Evolutionary conservation across 78 protist species (phyloP).

Genomic region (Polysphondylium violaceum): DNA sequence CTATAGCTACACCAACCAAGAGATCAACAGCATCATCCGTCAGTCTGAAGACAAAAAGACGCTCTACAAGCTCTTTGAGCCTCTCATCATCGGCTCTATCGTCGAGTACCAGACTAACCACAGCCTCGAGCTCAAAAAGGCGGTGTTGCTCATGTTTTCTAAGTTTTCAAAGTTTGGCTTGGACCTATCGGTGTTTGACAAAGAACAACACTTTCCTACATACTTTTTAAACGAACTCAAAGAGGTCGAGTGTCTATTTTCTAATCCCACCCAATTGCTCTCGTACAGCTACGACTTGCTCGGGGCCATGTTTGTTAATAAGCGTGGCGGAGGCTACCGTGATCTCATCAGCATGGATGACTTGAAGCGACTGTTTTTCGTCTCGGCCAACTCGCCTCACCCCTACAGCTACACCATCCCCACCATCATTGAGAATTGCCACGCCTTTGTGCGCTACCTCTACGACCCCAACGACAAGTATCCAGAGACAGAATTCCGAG

Average conservation of each 20-base stretch:
- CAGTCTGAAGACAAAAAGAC: slow-evolving; percentile 24
- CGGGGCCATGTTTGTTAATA: slow-evolving; percentile 27
- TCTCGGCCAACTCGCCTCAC: background rate
- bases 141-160: slow-evolving; percentile 32
- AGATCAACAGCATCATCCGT: slow-evolving; percentile 36
- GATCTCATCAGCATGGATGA: slow-evolving; percentile 25
- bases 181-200: slow-evolving; percentile 50
- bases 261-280: slow-evolving; percentile 13
- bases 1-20: slow-evolving; percentile 42
- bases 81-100: slow-evolving; percentile 25
- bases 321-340: background rate
- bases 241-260: slow-evolving; percentile 37
- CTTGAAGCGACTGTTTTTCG: slow-evolving; percentile 1
- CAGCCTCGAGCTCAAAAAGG: slow-evolving; percentile 8
- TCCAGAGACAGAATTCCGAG: slow-evolving; percentile 63
- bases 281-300: slow-evolving; percentile 35
- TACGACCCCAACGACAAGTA: slow-evolving; percentile 65
- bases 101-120: slow-evolving; percentile 58
- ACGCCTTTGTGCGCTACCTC: slow-evolving; percentile 27
- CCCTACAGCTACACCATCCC: slow-evolving; percentile 12
- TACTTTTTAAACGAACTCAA: slow-evolving; percentile 48
- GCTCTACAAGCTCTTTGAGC: slow-evolving; percentile 37
- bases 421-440: slow-evolving; percentile 28
- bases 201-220: slow-evolving; percentile 31
- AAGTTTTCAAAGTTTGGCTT: slow-evolving; percentile 63